Conservation (phyloP, 441 rosid genomes). For the Melastoma candidum region DNA sequence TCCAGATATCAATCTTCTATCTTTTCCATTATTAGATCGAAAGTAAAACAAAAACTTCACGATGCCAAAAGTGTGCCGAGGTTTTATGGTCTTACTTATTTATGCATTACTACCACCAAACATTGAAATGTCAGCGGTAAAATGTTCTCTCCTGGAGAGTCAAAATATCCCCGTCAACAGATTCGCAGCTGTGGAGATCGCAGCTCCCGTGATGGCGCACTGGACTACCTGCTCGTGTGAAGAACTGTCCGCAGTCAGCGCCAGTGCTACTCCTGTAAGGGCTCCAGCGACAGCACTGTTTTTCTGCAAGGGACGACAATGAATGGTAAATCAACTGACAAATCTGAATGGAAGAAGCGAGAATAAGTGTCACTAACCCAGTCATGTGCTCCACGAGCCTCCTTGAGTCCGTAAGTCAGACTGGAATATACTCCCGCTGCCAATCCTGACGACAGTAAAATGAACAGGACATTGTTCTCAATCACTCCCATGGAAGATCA, state of each 20-base stretch:
- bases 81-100: no score
- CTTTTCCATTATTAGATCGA: no score
- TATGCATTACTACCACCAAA: no score
- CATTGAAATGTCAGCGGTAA: no score
- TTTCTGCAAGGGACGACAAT: slow-evolving; percentile 28
- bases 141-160: neutral
- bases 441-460: slow-evolving; percentile 36
- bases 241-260: slow-evolving; percentile 46
- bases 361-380: slow-evolving; percentile 39
- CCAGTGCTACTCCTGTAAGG: slow-evolving; percentile 68
- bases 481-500: neutral
- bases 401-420: slow-evolving; percentile 77
- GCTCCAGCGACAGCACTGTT: slow-evolving; percentile 91
- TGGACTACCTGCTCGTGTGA: slow-evolving; percentile 80
- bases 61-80: no score
- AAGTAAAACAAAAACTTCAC: no score
- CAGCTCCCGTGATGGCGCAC: slow-evolving; percentile 90
- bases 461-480: neutral
- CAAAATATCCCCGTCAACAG: slow-evolving; percentile 64
- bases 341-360: neutral
- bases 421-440: slow-evolving; percentile 91
- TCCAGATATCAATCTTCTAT: slow-evolving; percentile 19
- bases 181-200: slow-evolving; percentile 79
- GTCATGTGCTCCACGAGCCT: slow-evolving; percentile 83
- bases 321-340: neutral